Conservation (phyloP, 192 early-diverging fungal genomes). For the Coemansia biformis region DNA sequence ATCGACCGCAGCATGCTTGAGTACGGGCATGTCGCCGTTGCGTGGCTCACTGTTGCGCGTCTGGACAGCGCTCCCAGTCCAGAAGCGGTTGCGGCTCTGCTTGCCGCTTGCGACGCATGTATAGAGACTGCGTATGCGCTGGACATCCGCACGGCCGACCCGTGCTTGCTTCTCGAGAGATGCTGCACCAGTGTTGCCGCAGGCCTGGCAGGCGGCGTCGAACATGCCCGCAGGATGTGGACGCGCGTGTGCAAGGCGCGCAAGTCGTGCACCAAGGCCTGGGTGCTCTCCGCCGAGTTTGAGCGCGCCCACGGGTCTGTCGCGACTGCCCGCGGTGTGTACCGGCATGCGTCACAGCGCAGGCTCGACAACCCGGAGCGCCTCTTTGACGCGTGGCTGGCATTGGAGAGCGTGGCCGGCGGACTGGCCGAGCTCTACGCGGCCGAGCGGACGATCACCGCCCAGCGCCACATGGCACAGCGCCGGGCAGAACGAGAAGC, state of each 20-base stretch:
- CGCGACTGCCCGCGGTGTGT: constrained; percentile 23
- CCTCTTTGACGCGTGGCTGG: constrained; percentile 31
- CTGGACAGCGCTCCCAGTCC: not conserved
- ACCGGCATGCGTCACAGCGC: constrained; percentile 40
- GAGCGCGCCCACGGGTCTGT: constrained; percentile 16
- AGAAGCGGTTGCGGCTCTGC: constrained; percentile 2
- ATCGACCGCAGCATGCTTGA: constrained; percentile 39
- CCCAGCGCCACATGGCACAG: constrained; percentile 18
- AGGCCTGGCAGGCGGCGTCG: not conserved
- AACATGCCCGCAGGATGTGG: constrained; percentile 26
- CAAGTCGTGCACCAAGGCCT: constrained; percentile 26
- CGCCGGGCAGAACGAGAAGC: constrained; percentile 16
- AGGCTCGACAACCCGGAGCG: constrained; percentile 35
- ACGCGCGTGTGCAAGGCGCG: constrained; percentile 33
- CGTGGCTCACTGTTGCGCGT: constrained; percentile 11
- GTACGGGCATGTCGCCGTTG: constrained; percentile 14
- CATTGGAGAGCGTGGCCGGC: constrained; percentile 25
- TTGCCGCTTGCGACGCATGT: constrained; percentile 14
- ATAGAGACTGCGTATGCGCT: constrained; percentile 20
- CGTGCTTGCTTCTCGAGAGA: constrained; percentile 25
- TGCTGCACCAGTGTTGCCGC: constrained; percentile 11
- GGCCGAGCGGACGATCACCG: constrained; percentile 17
- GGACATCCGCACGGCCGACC: constrained; percentile 28
- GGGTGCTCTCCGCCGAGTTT: constrained; percentile 40
- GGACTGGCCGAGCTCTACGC: constrained; percentile 2